Base-by-base conservation (phyloP, 2,329 filamentous ascomycete species). In the Phoma sp. region DNA sequence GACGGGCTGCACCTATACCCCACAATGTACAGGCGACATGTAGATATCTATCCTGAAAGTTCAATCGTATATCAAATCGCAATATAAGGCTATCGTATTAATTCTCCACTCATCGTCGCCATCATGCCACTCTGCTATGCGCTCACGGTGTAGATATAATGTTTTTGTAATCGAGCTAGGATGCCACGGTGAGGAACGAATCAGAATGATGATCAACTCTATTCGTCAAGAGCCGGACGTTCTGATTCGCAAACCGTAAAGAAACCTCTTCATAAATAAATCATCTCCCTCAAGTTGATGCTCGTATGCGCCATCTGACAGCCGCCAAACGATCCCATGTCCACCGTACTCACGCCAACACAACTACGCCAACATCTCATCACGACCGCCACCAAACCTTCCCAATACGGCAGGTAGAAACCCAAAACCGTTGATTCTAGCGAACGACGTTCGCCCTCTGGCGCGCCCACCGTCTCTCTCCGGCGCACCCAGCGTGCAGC, bases 401-500 rank as follows among this genome's bases (percentile, higher is more conserved):
- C 51, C 51, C 26, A 33, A 54, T 39, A 2, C 45, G 45, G 51
- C 38, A 54, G 28, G 28, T 45, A 29, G 7, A 1, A 2, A 1
- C 4, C 18, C 33, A 48, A 54, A 54, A 38, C 43, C 39, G 26
- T 54, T 38, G 51, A 48, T 48, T 39, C 20, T 45, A 48, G 51
- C 39, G 51, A 54, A 54, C 51, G 51, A 54, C 51, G 51, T 54
- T 54, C 51, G 28, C 43, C 33, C 43, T 39, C 17, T 23, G 38
- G 43, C 50, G 26, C 50, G 32, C 17, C 30, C 50, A 38, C 43
- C 50, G 32, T 47, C 42, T 7, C 17, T 6, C 26, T n/a, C n/a
- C n/a, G n/a, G n/a, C n/a, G n/a, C n/a, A n/a, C n/a, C n/a, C 14
- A 17, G 30, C 11, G 12, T 39, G 47, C 39, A 42, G 48, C 42